phyloP scores from a whole-genome alignment of 2,329 filamentous ascomycete species.

The Rhynchosporium graminicola region DNA sequence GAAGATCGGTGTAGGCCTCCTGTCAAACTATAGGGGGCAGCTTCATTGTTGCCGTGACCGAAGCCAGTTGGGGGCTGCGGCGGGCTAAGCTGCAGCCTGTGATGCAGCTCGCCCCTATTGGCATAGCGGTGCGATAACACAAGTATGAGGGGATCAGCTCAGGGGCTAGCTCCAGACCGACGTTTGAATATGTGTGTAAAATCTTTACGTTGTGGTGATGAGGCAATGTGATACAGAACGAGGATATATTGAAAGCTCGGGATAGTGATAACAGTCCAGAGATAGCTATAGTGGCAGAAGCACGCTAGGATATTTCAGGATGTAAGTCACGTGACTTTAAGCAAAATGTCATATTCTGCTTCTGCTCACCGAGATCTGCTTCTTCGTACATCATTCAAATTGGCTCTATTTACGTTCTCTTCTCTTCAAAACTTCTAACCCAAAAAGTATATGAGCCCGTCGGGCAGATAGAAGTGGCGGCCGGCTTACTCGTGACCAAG shows the following conservation, averaged over 20 bases:
- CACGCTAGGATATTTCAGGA: neutral
- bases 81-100: slow-evolving; percentile 9
- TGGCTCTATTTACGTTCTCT: neutral
- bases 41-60: neutral
- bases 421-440: neutral
- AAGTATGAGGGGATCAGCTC: neutral
- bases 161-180: neutral
- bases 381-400: neutral
- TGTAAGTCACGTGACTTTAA: neutral
- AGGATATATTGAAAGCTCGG: neutral
- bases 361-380: slow-evolving; percentile 1
- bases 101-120: slow-evolving; percentile 5
- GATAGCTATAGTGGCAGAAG: neutral
- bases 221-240: neutral
- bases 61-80: slow-evolving; percentile 12
- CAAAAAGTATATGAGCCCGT: neutral
- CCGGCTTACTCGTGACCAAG: slow-evolving; percentile 2
- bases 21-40: neutral
- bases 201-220: neutral
- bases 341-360: neutral
- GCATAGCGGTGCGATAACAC: slow-evolving; percentile 6
- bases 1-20: slow-evolving; percentile 9
- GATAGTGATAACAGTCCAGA: neutral
- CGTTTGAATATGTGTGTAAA: neutral
- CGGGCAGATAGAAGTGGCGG: slow-evolving; percentile 5